Evolutionary conservation across 2,329 filamentous ascomycete species (phyloP).

Genomic region (Diaporthe nobilis): DNA sequence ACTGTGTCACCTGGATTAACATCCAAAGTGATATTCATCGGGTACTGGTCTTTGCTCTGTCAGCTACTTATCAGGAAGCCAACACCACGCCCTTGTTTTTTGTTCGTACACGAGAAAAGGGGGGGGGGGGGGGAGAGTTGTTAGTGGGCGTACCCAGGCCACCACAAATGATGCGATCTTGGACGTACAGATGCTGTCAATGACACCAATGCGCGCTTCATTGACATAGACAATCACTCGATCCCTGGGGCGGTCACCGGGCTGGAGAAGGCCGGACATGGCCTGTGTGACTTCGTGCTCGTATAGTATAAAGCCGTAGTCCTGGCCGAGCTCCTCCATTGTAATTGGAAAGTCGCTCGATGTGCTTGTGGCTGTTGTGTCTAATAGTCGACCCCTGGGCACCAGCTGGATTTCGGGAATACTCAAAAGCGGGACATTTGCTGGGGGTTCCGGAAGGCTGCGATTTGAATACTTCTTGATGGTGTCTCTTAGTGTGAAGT

Average conservation of each 20-base stretch:
- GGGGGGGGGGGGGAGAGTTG: no score
- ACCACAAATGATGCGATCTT: neutral
- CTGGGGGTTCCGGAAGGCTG: constrained; percentile 55
- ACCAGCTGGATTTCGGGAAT: constrained; percentile 55
- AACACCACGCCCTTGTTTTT: neutral
- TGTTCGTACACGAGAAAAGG: no score
- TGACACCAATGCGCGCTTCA: constrained; percentile 55
- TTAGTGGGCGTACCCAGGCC: neutral
- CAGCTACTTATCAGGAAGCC: neutral
- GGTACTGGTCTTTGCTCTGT: constrained; percentile 43
- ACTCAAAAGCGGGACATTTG: constrained; percentile 50
- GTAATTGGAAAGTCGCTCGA: constrained; percentile 51
- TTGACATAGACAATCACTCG: constrained; percentile 65
- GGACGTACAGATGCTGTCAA: constrained; percentile 59
- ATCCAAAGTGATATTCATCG: constrained; percentile 54
- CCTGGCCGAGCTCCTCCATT: constrained; percentile 62
- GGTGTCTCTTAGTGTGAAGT: constrained; percentile 55
- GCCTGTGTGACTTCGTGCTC: constrained; percentile 50
- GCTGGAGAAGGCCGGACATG: constrained; percentile 52
- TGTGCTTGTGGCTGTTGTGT: constrained; percentile 48
- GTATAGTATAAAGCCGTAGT: constrained; percentile 61
- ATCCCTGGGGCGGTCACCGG: constrained; percentile 61
- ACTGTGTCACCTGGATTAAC: constrained; percentile 57
- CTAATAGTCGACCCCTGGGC: constrained; percentile 56
- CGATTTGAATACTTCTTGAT: constrained; percentile 55